A percentile compares a stretch with the other conserved stretches of the same genome.
phyloP scores from a whole-genome alignment of 106 monocot genomes.

The Acanthochlamys bracteata region DNA sequence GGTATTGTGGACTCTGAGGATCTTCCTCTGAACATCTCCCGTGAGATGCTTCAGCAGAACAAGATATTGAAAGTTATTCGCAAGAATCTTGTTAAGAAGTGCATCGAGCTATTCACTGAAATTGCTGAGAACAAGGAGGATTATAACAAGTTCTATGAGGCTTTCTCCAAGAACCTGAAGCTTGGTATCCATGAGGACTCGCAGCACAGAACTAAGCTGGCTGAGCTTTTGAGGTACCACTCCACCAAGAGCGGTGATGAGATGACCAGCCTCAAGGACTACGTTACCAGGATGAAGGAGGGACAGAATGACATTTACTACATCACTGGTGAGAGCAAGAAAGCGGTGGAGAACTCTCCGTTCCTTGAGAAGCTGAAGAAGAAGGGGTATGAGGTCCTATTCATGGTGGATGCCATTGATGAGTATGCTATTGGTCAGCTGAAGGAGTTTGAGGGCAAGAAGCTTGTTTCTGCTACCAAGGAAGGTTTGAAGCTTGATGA shows the following conservation, averaged over 20 bases:
- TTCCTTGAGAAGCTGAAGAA: conserved; percentile 77
- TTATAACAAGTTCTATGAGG: conserved; percentile 74
- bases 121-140: conserved; percentile 88
- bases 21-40: conserved; percentile 71
- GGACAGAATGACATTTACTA: conserved; percentile 72
- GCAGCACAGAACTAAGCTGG: conserved; percentile 50
- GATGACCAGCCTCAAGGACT: conserved; percentile 73
- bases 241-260: conserved; percentile 81
- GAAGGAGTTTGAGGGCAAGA: conserved; percentile 80
- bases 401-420: conserved; percentile 74
- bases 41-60: conserved; percentile 82
- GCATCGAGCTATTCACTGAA: conserved; percentile 70
- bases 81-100: conserved; percentile 81
- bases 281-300: conserved; percentile 82
- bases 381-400: conserved; percentile 69
- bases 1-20: conserved; percentile 80
- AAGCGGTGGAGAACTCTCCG: conserved; percentile 79
- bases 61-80: conserved; percentile 81
- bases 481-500: conserved; percentile 70
- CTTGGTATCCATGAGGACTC: conserved; percentile 74
- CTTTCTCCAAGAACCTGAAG: conserved; percentile 83
- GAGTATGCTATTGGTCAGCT: conserved; percentile 70
- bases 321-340: conserved; percentile 83
- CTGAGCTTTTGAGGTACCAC: conserved; percentile 70
- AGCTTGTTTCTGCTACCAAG: conserved; percentile 66